Evolutionary conservation across 2,329 filamentous ascomycete species (phyloP), one percentile per base, ranked within the genome.

Genomic region (Trichophaea hybrida): DNA sequence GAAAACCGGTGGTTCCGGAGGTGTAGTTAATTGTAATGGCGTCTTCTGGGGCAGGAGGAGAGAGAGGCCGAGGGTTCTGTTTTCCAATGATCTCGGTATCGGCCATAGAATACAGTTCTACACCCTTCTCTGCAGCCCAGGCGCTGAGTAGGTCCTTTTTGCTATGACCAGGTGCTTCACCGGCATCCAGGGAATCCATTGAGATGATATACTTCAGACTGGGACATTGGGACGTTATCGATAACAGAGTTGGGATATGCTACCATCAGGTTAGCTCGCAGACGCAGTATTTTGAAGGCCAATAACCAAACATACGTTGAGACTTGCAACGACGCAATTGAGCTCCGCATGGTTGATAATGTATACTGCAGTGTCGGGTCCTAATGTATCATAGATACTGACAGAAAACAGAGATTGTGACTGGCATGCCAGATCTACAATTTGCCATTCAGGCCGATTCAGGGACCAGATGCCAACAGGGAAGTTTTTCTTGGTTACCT

Each of bases 341-440:
- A 97, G 75, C 63, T 83, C 79, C 58, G 88, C 82, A 72, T 97
- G 91, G 73, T 94, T 94, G 75, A 97, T 85, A 73, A 98, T 96
- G 75, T 87, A 97, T 74, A 97, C 89, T 59, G 87, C 90, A 1
- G 90, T 82, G 66, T 95, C 88, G 10, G 91, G 85, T 7, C 91
- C 91, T 4, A 98, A 80, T 10, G 91, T 96, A 73, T 97, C 93
- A 76, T 98, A 98, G 55, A 98, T 84, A 4, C 91, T 95, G 58
- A 98, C 89, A 24, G 85, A 87, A 74, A 79, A 97, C 34, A 97
- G 80, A 6, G 85, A 81, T 73, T 97, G 93, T 10, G 89, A 93
- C 74, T 87, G 82, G 71, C 86, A 84, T 43, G 82, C 93, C 69
- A 97, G 75, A 76, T 97, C 91, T 59, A 84, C 81, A 62, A 94